These are phyloP conservation scores for Eucommia ulmoides DNA, from an alignment of 257 asterid species.

Conservation along the genomic window DNA sequence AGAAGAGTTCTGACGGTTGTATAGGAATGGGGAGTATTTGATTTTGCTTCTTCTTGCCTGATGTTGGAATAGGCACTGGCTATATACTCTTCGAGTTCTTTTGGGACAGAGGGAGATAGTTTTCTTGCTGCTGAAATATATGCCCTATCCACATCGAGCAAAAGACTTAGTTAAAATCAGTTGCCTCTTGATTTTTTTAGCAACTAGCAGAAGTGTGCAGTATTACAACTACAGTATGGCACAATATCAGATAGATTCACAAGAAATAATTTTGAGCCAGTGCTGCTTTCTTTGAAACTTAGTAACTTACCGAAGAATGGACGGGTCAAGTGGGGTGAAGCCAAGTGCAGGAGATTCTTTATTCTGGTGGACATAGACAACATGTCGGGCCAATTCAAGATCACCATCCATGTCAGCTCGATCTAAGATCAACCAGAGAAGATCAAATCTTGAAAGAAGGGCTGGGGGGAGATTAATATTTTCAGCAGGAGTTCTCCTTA, in stretches of 20 bases:
- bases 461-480: constrained; percentile 98
- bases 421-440: constrained; percentile 92
- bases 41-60: constrained; percentile 97
- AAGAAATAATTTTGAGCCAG: background rate
- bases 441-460: constrained; percentile 94
- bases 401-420: constrained; percentile 98
- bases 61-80: constrained; percentile 91
- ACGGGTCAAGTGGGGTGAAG: constrained; percentile 92
- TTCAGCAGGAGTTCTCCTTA: constrained; percentile 97
- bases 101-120: constrained; percentile 69
- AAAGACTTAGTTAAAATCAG: too few species aligned
- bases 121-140: constrained; percentile 90
- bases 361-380: constrained; percentile 3
- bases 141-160: constrained; percentile 50
- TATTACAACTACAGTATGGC: background rate
- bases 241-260: background rate
- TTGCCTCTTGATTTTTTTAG: background rate
- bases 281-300: too few species aligned
- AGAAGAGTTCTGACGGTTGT: constrained; percentile 75
- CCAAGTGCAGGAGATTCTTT: constrained; percentile 98
- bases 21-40: constrained; percentile 73
- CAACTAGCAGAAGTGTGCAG: background rate
- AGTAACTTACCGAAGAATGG: constrained; percentile 61
- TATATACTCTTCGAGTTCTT: constrained; percentile 84
- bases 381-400: constrained; percentile 94